phyloP scores from a whole-genome alignment of 2,329 filamentous ascomycete species.

The Aspergillus sojae region DNA sequence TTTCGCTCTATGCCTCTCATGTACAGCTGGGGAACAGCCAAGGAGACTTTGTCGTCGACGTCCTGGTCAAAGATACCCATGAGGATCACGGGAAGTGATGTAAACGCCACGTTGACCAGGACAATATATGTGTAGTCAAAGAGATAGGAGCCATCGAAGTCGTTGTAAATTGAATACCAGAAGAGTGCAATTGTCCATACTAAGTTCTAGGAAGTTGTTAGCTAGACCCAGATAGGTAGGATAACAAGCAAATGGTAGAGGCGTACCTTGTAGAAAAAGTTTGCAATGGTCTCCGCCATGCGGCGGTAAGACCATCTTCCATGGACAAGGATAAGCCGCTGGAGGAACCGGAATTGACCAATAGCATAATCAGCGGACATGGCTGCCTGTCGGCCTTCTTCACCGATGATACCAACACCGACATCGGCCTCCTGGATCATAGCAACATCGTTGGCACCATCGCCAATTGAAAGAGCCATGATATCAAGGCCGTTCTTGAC shows the following conservation, averaged over 20 bases:
- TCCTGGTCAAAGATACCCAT: conserved; percentile 98
- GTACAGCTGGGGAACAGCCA: conserved; percentile 94
- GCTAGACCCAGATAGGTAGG: background rate
- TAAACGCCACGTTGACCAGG: conserved; percentile 95
- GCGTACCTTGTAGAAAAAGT: conserved; percentile 95
- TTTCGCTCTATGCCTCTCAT: conserved; percentile 91
- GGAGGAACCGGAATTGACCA: conserved; percentile 87
- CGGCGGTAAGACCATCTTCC: conserved; percentile 96
- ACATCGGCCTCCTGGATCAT: conserved; percentile 98
- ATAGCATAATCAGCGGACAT: conserved; percentile 98
- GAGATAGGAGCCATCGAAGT: conserved; percentile 94
- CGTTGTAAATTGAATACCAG: conserved; percentile 95
- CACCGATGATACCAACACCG: conserved; percentile 92
- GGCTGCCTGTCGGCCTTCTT: conserved; percentile 87
- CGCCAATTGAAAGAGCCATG: conserved; percentile 91
- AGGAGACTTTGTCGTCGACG: conserved; percentile 87
- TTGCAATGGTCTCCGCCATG: conserved; percentile 89
- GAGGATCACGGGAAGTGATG: conserved; percentile 88
- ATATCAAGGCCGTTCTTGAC: conserved; percentile 94
- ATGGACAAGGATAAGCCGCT: conserved; percentile 83
- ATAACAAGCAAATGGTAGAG: background rate
- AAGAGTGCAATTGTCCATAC: conserved; percentile 96
- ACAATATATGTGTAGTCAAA: conserved; percentile 98
- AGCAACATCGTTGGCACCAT: conserved; percentile 93
- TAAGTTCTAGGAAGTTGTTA: conserved; percentile 67